These are phyloP conservation scores for Typha latifolia DNA, from an alignment of 176 grass and related monocot species.

Conservation along the genomic window DNA sequence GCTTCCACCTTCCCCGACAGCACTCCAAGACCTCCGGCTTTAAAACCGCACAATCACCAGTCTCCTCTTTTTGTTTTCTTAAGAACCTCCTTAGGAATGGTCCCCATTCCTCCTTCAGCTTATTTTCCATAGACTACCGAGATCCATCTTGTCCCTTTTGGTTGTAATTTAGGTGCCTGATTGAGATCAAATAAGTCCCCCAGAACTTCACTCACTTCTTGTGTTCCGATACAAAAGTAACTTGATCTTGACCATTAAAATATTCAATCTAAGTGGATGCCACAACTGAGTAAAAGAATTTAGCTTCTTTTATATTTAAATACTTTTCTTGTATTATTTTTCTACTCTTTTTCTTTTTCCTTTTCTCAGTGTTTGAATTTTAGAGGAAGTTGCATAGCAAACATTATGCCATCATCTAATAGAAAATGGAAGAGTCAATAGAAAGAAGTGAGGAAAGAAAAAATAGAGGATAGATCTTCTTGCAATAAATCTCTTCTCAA, in stretches of 20 bases:
- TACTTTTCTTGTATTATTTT: neutral
- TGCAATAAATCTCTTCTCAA: neutral
- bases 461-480: neutral
- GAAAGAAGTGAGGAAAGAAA: slow-evolving; percentile 6
- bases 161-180: no score
- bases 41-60: no score
- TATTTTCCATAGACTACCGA: no score
- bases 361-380: no score
- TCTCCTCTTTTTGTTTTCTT: no score
- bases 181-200: no score
- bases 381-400: neutral
- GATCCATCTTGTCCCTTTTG: no score
- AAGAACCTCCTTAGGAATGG: no score
- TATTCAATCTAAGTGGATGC: slow-evolving; percentile 25
- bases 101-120: no score
- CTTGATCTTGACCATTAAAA: slow-evolving; percentile 22
- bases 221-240: slow-evolving; percentile 29
- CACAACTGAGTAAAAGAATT: slow-evolving; percentile 17
- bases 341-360: no score
- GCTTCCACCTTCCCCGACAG: no score
- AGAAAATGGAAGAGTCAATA: neutral
- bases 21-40: no score
- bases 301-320: slow-evolving; percentile 1
- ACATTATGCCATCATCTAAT: slow-evolving; percentile 6
- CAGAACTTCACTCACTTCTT: neutral